Base-by-base conservation (phyloP, 805 yeast genomes). In the Saturnispora halmiae region DNA sequence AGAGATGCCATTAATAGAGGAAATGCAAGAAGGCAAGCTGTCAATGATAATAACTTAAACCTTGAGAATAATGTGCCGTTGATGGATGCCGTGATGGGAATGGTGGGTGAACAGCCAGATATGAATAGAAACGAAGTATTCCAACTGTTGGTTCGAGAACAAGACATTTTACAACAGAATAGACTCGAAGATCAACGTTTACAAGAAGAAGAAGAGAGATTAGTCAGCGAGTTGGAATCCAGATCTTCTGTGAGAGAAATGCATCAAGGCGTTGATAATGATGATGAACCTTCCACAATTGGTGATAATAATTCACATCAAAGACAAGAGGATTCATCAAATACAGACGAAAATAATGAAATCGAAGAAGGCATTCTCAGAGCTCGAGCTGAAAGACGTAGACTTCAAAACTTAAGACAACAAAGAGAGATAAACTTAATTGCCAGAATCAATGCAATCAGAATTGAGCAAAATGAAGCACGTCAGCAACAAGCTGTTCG, bases 361-460 rank as follows among this genome's bases (percentile, higher is more conserved):
- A 31, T 15, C 16, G 16, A 34, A 14, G 36, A 34, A 24, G n/a
- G 28, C 7, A 16, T 16, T 9, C 14, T 34, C n/a, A 14, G 29
- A 19, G 9, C 43, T 27, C 49, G 47, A 13, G 46, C 39, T 13
- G 44, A 39, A 22, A 4, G 43, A 35, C 24, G 37, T 24, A 33
- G 42, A 44, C 67, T 64, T 40, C 52, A 38, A 27, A 21, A 22
- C 32, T 15, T 36, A 46, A 24, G 38, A 36, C 31, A 40, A 31
- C 18, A 41, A 40, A 31, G 41, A 31, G 36, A 38, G 11, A 13
- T 21, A 15, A 18, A 19, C n/a, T 20, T 38, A n/a, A 27, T 38
- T 19, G 36, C 16, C n/a, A 38, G 41, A 38, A 16, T 28, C 13
- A 26, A 40, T 8, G 24, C 18, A 40, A 28, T 40, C 20, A 26